A percentile compares a stretch with the other conserved stretches of the same genome.
These are phyloP conservation scores for Pugionium dolabratum DNA, from an alignment of 345 rosid species.

Conservation along the genomic window DNA sequence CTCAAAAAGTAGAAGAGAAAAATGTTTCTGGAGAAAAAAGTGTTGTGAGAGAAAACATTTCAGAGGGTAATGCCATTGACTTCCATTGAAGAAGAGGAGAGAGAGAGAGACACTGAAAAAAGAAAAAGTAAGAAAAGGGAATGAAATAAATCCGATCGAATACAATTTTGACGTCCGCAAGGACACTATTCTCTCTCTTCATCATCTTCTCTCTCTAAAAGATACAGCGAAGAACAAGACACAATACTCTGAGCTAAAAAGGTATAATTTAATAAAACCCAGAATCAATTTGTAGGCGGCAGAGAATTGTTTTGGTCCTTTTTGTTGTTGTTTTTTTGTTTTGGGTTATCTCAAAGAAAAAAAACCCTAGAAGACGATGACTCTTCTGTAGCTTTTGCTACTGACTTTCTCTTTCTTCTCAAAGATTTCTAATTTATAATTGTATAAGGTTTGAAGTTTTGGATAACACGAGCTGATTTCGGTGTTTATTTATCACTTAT, in stretches of 20 bases:
- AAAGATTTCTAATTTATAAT: not conserved
- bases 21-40: not conserved
- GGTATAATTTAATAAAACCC: slow-evolving; percentile 21
- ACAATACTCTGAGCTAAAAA: slow-evolving; percentile 39
- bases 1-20: not conserved
- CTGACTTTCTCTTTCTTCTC: slow-evolving; percentile 9
- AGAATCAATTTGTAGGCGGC: slow-evolving; percentile 33
- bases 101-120: slow-evolving; percentile 15
- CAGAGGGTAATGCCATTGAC: slow-evolving; percentile 49
- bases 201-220: slow-evolving; percentile 39
- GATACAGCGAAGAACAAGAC: slow-evolving; percentile 64
- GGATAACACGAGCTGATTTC: slow-evolving; percentile 4
- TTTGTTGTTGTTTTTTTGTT: slow-evolving; percentile 1
- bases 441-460: too few relatives aligned
- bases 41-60: slow-evolving; percentile 2
- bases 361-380: slow-evolving; percentile 44
- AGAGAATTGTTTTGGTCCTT: slow-evolving; percentile 29
- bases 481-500: too few relatives aligned
- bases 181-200: slow-evolving; percentile 51
- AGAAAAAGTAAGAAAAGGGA: slow-evolving; percentile 43
- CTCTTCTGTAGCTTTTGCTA: slow-evolving; percentile 14
- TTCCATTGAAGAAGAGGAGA: slow-evolving; percentile 43
- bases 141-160: slow-evolving; percentile 70
- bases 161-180: slow-evolving; percentile 94
- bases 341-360: slow-evolving; percentile 24